phyloP scores from a whole-genome alignment of 176 grass and related monocot species.

The Triticum turgidum region DNA sequence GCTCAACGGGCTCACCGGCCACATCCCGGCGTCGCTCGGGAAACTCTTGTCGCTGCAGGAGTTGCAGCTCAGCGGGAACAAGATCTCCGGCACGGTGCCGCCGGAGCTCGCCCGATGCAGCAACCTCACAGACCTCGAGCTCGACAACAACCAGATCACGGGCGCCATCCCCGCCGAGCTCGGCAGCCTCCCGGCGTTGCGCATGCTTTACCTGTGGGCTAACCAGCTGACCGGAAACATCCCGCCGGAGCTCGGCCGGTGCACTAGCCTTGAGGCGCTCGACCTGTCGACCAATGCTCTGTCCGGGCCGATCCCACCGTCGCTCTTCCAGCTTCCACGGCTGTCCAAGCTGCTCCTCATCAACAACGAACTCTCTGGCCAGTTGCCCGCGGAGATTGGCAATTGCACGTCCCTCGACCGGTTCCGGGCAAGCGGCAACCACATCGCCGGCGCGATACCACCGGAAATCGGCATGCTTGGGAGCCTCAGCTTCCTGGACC shows the following conservation, averaged over 20 bases:
- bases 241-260: conserved; percentile 64
- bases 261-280: conserved; percentile 62
- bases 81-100: conserved; percentile 62
- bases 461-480: conserved; percentile 45
- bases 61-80: conserved; percentile 80
- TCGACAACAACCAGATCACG: conserved; percentile 82
- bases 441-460: conserved; percentile 49
- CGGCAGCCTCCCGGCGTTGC: conserved; percentile 42
- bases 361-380: conserved; percentile 55
- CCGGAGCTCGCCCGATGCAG: conserved; percentile 57
- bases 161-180: conserved; percentile 52
- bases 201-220: conserved; percentile 72
- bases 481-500: conserved; percentile 76
- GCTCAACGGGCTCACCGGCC: conserved; percentile 67
- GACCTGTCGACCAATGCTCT: conserved; percentile 69
- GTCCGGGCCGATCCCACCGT: conserved; percentile 40
- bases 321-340: conserved; percentile 42
- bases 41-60: conserved; percentile 48
- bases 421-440: conserved; percentile 58
- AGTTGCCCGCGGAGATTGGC: conserved; percentile 52
- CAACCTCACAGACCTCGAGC: conserved; percentile 79
- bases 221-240: conserved; percentile 66
- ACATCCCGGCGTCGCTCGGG: conserved; percentile 65
- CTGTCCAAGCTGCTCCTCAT: conserved; percentile 63
- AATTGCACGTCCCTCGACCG: conserved; percentile 60